Base-by-base conservation (phyloP, 768 basidiomycete species). In the Suillus discolor region DNA sequence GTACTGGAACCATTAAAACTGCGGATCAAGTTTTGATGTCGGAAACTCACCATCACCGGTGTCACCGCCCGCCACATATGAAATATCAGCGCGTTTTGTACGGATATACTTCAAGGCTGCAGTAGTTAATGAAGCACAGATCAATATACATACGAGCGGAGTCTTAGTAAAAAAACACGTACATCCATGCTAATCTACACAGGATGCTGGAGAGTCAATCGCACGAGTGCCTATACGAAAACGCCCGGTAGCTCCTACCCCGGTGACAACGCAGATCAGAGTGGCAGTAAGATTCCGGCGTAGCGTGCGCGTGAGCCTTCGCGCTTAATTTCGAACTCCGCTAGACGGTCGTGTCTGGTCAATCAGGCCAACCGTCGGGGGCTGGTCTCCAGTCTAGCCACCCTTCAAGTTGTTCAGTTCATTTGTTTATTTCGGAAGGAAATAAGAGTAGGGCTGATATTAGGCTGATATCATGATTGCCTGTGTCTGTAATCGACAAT, bases 211-310 rank as follows among this genome's bases (percentile, higher is more conserved):
- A 49, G 23, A 49, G 31, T 9, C 2, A 55, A 62, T 4, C 53
- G 65, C 39, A 74, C 75, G 75, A 53, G 18, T 28, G 36, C 69
- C 63, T 71, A 62, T 65, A 64, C 66, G 31, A 16, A 8, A 28
- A 28, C 8, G 28, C 53, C 28, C 20, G 34, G 11, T 34, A 20
- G 54, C 9, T 59, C 25, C 16, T 55, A 34, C 11, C 16, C 57
- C 23, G 23, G 11, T 41, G 25, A 23, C 39, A 41, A 41, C 57
- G 25, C 38, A 18, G 23, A 59, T 25, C 57, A 57, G 20, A 57
- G 4, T 20, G 34, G 55, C 8, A 11, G 36, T 36, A 31, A 31
- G 31, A 31, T 31, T 31, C 31, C 31, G 31, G 31, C 31, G 31
- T 31, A 31, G 5, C 31, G 31, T 31, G 31, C 31, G 5, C 31